These are phyloP conservation scores for Trichosporon coremiiforme DNA, from an alignment of 1,284 basidiomycete species.

Conservation along the genomic window DNA sequence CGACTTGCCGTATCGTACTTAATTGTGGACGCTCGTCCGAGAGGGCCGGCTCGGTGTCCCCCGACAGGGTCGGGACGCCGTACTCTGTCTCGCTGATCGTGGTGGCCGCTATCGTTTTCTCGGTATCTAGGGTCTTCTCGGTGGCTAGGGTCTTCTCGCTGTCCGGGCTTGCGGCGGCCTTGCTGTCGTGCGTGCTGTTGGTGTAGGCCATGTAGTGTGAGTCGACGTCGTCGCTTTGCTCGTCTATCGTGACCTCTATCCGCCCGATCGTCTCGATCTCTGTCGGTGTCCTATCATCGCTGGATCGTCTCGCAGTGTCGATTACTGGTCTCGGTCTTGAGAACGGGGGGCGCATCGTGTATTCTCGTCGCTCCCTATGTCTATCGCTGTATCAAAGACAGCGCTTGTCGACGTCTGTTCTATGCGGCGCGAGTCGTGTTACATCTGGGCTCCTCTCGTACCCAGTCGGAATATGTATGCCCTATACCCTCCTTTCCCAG, in stretches of 20 bases:
- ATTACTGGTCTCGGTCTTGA: neutral
- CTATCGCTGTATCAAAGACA: no score
- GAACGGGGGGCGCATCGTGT: neutral
- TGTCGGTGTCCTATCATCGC: no score
- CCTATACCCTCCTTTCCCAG: no score
- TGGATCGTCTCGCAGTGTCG: no score
- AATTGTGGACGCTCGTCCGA: neutral
- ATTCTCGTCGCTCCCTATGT: no score
- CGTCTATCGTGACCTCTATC: neutral
- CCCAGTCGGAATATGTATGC: no score
- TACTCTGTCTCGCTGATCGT: neutral
- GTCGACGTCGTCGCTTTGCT: neutral
- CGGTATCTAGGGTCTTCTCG: no score
- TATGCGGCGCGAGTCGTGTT: no score
- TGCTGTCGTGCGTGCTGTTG: neutral
- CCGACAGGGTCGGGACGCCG: neutral
- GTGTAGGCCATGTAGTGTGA: neutral
- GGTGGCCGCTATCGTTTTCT: neutral
- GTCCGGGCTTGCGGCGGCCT: neutral
- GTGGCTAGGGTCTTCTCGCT: no score
- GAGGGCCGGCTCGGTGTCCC: neutral
- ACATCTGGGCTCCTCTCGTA: no score
- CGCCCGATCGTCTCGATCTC: neutral
- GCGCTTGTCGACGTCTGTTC: no score
- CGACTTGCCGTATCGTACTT: constrained; percentile 24